These are phyloP conservation scores for Phyllosticta ampelicida DNA, from an alignment of 2,329 filamentous ascomycete genomes.

Conservation along the genomic window DNA sequence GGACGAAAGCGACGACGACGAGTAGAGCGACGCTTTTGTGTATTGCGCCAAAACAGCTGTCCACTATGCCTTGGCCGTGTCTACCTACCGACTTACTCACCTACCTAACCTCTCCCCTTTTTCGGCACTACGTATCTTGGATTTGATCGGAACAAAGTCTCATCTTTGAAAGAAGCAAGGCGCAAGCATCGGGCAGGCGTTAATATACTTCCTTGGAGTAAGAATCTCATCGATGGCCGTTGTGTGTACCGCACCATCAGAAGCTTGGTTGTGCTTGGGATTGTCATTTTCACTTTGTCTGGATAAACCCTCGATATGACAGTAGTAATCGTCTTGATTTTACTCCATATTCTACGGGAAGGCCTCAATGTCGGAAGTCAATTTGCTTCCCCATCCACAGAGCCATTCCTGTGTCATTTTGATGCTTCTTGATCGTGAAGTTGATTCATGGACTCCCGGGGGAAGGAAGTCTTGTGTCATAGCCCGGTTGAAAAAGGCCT, in stretches of 20 bases:
- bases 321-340: no score
- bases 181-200: not conserved
- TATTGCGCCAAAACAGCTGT: no score
- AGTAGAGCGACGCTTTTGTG: not conserved
- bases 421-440: not conserved
- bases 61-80: not conserved
- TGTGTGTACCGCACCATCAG: not conserved
- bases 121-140: not conserved
- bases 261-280: not conserved
- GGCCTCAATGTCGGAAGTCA: not conserved
- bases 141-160: not conserved
- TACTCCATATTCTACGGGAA: no score
- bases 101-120: not conserved
- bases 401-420: not conserved
- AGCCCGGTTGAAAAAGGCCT: not conserved
- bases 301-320: no score
- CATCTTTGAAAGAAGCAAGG: not conserved
- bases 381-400: not conserved
- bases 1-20: conserved; percentile 23
- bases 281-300: not conserved
- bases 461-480: not conserved
- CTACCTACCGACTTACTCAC: not conserved
- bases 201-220: not conserved
- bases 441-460: not conserved
- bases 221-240: not conserved